Evolutionary conservation across 768 basidiomycete species (phyloP).

Genomic region (Russula brevipes): DNA sequence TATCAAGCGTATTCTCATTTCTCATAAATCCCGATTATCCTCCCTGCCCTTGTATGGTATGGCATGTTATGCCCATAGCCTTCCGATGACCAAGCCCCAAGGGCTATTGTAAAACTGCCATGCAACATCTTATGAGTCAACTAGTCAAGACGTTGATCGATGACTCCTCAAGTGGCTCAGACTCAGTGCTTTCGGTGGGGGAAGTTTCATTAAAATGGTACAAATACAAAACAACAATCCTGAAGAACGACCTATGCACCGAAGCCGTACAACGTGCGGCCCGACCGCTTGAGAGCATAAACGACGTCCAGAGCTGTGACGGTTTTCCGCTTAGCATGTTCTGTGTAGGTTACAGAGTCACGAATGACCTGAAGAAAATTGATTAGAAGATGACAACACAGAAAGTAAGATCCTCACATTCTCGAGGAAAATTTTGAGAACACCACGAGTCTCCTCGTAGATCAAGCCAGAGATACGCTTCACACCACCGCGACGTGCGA

Average conservation of each 20-base stretch:
- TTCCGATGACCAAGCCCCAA: too few species aligned
- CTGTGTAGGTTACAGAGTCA: slow-evolving; percentile 65
- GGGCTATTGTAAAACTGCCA: too few species aligned
- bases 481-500: slow-evolving; percentile 95
- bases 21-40: too few species aligned
- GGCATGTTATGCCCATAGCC: too few species aligned
- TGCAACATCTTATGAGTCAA: too few species aligned
- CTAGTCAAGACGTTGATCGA: background rate
- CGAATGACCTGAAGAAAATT: slow-evolving; percentile 52
- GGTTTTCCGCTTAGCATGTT: slow-evolving; percentile 56
- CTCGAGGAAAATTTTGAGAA: slow-evolving; percentile 91
- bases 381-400: background rate
- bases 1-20: too few species aligned
- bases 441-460: slow-evolving; percentile 95
- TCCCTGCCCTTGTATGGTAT: too few species aligned
- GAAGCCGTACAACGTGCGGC: slow-evolving; percentile 54
- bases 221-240: slow-evolving; percentile 28
- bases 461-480: slow-evolving; percentile 93
- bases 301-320: slow-evolving; percentile 47
- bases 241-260: slow-evolving; percentile 35
- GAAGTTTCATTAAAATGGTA: slow-evolving; percentile 14
- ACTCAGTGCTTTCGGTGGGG: too few species aligned
- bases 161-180: background rate
- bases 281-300: slow-evolving; percentile 44
- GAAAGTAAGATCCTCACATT: slow-evolving; percentile 45